phyloP scores from a whole-genome alignment of 2,329 filamentous ascomycete genomes.

The Aspergillus viridinutans region DNA sequence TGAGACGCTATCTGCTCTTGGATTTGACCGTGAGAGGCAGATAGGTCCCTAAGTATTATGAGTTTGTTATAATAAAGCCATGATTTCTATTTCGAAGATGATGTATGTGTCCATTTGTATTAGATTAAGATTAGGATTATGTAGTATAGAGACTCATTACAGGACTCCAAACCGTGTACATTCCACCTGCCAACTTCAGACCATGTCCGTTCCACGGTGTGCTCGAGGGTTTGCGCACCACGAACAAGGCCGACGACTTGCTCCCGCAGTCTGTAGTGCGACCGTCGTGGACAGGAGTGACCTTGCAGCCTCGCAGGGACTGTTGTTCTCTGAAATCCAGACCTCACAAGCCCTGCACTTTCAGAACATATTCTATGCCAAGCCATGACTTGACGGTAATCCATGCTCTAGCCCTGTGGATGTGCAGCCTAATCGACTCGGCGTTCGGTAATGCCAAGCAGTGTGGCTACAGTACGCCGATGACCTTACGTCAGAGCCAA shows the following conservation, averaged over 20 bases:
- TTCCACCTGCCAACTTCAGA: background rate
- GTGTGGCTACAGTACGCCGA: background rate
- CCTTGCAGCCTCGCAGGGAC: background rate
- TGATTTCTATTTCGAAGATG: too few relatives aligned
- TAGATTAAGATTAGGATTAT: background rate
- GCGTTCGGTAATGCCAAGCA: background rate
- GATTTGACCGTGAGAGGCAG: too few relatives aligned
- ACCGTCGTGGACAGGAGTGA: background rate
- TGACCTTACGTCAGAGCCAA: background rate
- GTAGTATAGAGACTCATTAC: too few relatives aligned
- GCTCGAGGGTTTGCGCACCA: background rate
- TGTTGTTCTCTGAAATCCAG: background rate
- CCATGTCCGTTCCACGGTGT: background rate
- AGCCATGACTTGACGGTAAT: background rate
- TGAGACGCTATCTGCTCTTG: background rate
- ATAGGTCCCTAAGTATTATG: too few relatives aligned
- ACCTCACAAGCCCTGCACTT: background rate
- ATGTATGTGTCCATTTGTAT: background rate
- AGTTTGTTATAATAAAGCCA: too few relatives aligned
- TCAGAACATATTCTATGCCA: background rate
- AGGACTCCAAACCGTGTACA: background rate
- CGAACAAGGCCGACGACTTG: background rate
- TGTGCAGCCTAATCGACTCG: background rate
- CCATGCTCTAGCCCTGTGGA: background rate
- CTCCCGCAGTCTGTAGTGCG: background rate